Evolutionary conservation across 306 rosid genomes (phyloP).

Genomic region (Mimosa bimucronata): DNA sequence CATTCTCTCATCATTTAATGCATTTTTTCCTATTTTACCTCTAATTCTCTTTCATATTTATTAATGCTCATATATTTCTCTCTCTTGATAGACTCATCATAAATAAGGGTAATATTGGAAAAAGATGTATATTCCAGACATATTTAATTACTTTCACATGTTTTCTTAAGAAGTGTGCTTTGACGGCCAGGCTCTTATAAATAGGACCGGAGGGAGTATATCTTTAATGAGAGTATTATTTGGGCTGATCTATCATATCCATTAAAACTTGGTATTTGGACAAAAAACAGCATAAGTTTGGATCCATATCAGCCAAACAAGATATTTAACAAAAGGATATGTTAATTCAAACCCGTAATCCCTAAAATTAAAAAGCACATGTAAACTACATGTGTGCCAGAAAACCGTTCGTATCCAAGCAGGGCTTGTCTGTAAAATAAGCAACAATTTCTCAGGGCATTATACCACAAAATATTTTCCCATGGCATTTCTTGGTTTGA

Average conservation of each 20-base stretch:
- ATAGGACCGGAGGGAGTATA: too few relatives aligned
- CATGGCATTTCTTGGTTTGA: constrained; percentile 7
- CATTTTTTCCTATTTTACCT: too few relatives aligned
- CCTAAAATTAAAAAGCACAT: constrained; percentile 9
- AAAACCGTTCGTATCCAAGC: background rate
- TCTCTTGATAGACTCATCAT: too few relatives aligned
- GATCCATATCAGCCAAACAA: background rate
- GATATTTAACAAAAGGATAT: background rate
- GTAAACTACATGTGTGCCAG: constrained; percentile 10
- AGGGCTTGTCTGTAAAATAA: background rate
- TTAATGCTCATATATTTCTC: too few relatives aligned
- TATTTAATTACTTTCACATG: too few relatives aligned
- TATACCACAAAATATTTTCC: background rate
- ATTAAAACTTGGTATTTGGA: background rate
- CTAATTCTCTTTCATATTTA: too few relatives aligned
- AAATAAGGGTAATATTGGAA: too few relatives aligned
- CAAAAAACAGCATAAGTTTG: background rate
- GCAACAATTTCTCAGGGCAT: background rate
- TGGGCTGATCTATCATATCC: background rate
- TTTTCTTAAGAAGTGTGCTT: too few relatives aligned
- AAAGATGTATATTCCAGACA: too few relatives aligned
- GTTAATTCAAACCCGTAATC: background rate
- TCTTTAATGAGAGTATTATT: background rate
- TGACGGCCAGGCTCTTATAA: too few relatives aligned
- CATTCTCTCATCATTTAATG: too few relatives aligned